Conservation (phyloP, 345 rosid species). For the Luvunga scandens region DNA sequence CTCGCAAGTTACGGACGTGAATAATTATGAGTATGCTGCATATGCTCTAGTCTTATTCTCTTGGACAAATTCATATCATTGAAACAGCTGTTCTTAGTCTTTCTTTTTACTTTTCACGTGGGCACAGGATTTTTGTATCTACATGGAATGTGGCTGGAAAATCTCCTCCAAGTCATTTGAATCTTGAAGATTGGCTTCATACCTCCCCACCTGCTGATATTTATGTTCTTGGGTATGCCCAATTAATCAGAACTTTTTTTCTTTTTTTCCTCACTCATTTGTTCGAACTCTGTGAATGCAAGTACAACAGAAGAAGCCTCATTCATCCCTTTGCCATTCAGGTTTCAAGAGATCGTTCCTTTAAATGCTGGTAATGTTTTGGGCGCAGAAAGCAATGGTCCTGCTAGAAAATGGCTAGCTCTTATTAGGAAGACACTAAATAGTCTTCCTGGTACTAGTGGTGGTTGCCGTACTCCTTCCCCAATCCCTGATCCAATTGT, state of each 20-base stretch:
- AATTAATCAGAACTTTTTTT: background rate
- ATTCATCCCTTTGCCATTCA: slow-evolving; percentile 27
- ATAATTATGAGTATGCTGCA: slow-evolving; percentile 51
- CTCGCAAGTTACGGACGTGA: slow-evolving; percentile 57
- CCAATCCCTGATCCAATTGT: slow-evolving; percentile 83
- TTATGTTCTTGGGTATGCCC: slow-evolving; percentile 86
- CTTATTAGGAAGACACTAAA: slow-evolving; percentile 83
- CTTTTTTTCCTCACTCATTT: background rate
- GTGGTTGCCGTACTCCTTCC: slow-evolving; percentile 62
- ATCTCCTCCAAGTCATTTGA: slow-evolving; percentile 80
- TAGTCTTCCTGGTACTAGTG: slow-evolving; percentile 68
- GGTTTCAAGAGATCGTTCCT: slow-evolving; percentile 98
- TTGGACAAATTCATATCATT: slow-evolving; percentile 8
- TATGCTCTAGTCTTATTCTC: background rate
- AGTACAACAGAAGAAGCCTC: background rate
- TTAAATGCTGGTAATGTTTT: slow-evolving; percentile 95
- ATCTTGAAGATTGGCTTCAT: slow-evolving; percentile 95
- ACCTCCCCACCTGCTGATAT: slow-evolving; percentile 91
- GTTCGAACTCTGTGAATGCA: background rate
- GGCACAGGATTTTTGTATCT: slow-evolving; percentile 74
- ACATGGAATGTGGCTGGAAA: slow-evolving; percentile 99
- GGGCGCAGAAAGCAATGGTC: slow-evolving; percentile 94
- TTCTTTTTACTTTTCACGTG: slow-evolving; percentile 4
- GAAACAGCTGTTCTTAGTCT: background rate
- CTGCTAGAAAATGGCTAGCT: slow-evolving; percentile 91